Evolutionary conservation across 805 yeast species (phyloP), one percentile per base, ranked within the genome.

Genomic region (Grigorovia yakushimaensis): DNA sequence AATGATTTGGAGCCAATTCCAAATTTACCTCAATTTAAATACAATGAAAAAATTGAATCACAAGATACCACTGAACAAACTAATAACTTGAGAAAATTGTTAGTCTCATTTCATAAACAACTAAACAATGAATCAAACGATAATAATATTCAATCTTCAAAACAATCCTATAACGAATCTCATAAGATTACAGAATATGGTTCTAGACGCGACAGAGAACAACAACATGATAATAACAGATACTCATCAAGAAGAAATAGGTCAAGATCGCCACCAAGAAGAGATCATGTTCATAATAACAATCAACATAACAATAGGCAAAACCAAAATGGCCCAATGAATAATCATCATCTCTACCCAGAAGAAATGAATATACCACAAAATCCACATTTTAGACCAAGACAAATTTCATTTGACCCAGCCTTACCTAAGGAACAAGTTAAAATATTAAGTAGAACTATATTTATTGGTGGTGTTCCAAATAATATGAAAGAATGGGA

Each of bases 391-490:
- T 84, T 70, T 65, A 79, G 95, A 66, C 82, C 82, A n/a, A 79
- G 80, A 58, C 78, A 77, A 48, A 82, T 88, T 41, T 75, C 81
- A 10, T 74, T 73, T 59, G 97, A 89, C 65, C 74, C 76, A 38
- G 67, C 77, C 11, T 68, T 88, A 48, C 93, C 95, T 1, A 78
- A 80, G 42, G 95, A 88, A 40, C 74, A 83, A 39, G 76, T 91
- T 56, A 84, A 83, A 61, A 96, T 91, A 2, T 76, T 77, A 56
- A 84, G 95, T 46, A 81, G 98, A 68, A 93, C 98, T 0, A 70
- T 93, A 49, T 93, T 93, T 59, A 81, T 93, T 50, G 98, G 98
- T 43, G 97, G 97, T 60, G 87, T 93, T 38, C 94, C 95, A 15
- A 78, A 77, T 48, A 70, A 76, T 50, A 88, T 87, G 89, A 82